Percentiles rank a stretch among this genome's conserved stretches.
phyloP scores from a whole-genome alignment of 2,329 filamentous ascomycete species.

The Chaetomium globosum region DNA sequence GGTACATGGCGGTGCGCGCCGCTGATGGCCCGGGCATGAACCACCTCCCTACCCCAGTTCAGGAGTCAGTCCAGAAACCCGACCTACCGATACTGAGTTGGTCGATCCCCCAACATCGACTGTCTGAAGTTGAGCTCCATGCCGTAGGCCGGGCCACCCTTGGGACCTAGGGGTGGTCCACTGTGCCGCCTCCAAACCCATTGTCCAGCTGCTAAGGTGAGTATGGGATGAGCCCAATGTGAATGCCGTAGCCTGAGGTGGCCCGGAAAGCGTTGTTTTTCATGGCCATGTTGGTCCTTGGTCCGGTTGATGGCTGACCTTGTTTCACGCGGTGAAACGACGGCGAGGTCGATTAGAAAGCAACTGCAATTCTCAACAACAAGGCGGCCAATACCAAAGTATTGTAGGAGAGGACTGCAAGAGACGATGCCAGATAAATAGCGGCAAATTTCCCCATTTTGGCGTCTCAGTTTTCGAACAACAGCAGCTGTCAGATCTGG shows the following conservation, averaged over 20 bases:
- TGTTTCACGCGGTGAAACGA: neutral
- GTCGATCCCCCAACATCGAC: neutral
- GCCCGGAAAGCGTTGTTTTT: neutral
- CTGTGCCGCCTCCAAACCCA: neutral
- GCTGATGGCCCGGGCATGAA: no score
- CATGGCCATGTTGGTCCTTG: neutral
- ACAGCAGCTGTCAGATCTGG: constrained; percentile 5
- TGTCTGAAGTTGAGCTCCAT: constrained; percentile 6
- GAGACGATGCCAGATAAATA: neutral
- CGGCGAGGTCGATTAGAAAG: neutral
- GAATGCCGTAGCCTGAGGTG: neutral
- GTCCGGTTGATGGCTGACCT: neutral
- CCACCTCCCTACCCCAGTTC: no score
- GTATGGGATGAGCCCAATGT: neutral
- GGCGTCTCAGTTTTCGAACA: neutral
- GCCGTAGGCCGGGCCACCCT: constrained; percentile 8
- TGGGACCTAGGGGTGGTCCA: neutral
- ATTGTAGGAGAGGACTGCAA: no score
- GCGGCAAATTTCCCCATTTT: neutral
- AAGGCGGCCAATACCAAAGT: no score
- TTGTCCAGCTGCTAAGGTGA: neutral
- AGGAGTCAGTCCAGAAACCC: no score
- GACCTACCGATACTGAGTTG: neutral
- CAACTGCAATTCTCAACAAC: neutral
- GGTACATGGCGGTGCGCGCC: no score